Conservation (phyloP, 2,329 filamentous ascomycete species). For the Penicillium sp. region DNA sequence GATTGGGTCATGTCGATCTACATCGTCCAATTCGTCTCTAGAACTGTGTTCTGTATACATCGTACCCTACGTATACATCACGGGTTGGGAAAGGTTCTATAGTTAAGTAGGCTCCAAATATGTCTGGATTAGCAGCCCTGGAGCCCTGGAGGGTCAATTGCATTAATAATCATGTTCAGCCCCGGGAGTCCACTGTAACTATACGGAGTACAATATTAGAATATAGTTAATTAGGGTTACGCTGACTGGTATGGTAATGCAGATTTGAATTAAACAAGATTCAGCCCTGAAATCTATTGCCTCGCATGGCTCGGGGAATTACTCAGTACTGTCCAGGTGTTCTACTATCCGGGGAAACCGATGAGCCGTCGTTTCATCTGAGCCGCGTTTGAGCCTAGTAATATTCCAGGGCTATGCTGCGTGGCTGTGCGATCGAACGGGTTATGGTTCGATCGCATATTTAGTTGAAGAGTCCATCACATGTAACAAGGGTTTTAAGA, state of each 20-base stretch:
- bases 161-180: not conserved
- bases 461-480: not conserved
- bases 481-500: not conserved
- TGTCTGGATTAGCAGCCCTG: no score
- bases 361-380: slow-evolving; percentile 12
- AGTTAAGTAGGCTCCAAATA: not conserved
- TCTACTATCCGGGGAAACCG: slow-evolving; percentile 7
- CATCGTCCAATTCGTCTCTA: not conserved
- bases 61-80: not conserved
- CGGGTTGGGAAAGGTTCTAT: not conserved
- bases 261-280: not conserved
- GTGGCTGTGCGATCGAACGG: slow-evolving; percentile 1
- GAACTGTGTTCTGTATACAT: not conserved
- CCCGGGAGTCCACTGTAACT: not conserved
- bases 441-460: not conserved
- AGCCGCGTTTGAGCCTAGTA: slow-evolving; percentile 11
- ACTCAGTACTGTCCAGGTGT: not conserved
- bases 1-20: slow-evolving; percentile 1
- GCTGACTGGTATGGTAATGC: not conserved
- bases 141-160: not conserved
- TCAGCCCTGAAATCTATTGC: slow-evolving; percentile 6
- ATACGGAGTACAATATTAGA: not conserved
- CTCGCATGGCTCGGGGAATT: not conserved
- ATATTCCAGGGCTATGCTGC: slow-evolving; percentile 1
- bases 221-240: not conserved